phyloP scores from a whole-genome alignment of 2,329 filamentous ascomycete species.

The Monosporascus ibericus region DNA sequence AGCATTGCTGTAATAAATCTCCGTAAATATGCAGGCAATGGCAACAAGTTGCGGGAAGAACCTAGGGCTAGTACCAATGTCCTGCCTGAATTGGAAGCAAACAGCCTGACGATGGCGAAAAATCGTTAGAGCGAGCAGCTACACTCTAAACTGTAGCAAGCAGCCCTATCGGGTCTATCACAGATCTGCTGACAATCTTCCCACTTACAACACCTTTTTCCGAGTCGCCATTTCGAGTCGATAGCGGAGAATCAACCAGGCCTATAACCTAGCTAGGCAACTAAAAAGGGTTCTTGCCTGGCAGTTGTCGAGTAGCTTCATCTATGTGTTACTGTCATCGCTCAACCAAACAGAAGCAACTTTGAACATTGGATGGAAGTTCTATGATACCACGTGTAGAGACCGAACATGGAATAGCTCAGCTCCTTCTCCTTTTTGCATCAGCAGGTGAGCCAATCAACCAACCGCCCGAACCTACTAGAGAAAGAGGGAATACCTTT shows the following conservation, averaged over 20 bases:
- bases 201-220: background rate
- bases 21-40: background rate
- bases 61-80: background rate
- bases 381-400: background rate
- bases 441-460: background rate
- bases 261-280: too few relatives aligned
- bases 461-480: background rate
- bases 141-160: background rate
- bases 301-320: too few relatives aligned
- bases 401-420: background rate
- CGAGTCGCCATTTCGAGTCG: background rate
- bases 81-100: background rate
- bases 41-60: background rate
- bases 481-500: background rate
- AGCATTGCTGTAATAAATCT: too few relatives aligned
- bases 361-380: too few relatives aligned
- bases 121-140: background rate
- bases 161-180: too few relatives aligned
- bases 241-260: too few relatives aligned
- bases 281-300: background rate
- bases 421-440: background rate
- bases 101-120: background rate
- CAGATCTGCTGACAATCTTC: background rate
- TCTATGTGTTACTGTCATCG: too few relatives aligned
- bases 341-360: too few relatives aligned